Evolutionary conservation across 2,329 filamentous ascomycete genomes (phyloP).

Genomic region (Cercospora sp.): DNA sequence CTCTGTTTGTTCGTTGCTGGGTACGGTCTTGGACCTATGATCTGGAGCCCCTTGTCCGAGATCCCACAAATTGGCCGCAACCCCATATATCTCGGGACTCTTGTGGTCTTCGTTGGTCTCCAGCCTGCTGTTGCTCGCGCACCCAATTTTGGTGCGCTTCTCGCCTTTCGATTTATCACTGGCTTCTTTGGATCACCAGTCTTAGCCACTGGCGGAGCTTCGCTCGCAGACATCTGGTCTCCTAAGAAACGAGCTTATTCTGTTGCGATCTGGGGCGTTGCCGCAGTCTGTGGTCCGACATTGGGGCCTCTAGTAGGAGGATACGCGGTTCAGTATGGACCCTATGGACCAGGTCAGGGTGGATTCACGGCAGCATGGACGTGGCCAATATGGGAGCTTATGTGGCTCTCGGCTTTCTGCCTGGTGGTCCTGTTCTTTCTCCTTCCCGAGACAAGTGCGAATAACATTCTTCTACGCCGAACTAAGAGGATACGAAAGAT

Average conservation of each 20-base stretch:
- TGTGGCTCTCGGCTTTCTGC: conserved; percentile 44
- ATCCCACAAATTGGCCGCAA: conserved; percentile 54
- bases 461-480: conserved; percentile 46
- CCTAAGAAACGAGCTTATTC: conserved; percentile 43
- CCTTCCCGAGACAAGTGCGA: conserved; percentile 43
- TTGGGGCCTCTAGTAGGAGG: conserved; percentile 42
- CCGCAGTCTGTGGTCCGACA: conserved; percentile 44
- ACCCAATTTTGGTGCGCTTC: conserved; percentile 54
- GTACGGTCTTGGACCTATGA: conserved; percentile 52
- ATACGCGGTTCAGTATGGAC: conserved; percentile 42
- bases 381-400: conserved; percentile 39
- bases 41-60: conserved; percentile 51
- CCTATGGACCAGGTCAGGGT: conserved; percentile 25
- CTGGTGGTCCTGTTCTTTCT: conserved; percentile 43
- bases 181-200: conserved; percentile 53
- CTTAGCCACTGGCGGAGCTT: conserved; percentile 50
- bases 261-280: conserved; percentile 44
- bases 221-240: conserved; percentile 47
- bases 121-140: conserved; percentile 51
- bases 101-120: conserved; percentile 53
- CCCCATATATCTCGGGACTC: conserved; percentile 51
- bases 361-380: conserved; percentile 39
- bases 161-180: conserved; percentile 55
- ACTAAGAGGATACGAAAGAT: conserved; percentile 44
- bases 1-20: conserved; percentile 54